Evolutionary conservation across 2,329 filamentous ascomycete species (phyloP).

Genomic region (Trichophyton benhamiae): DNA sequence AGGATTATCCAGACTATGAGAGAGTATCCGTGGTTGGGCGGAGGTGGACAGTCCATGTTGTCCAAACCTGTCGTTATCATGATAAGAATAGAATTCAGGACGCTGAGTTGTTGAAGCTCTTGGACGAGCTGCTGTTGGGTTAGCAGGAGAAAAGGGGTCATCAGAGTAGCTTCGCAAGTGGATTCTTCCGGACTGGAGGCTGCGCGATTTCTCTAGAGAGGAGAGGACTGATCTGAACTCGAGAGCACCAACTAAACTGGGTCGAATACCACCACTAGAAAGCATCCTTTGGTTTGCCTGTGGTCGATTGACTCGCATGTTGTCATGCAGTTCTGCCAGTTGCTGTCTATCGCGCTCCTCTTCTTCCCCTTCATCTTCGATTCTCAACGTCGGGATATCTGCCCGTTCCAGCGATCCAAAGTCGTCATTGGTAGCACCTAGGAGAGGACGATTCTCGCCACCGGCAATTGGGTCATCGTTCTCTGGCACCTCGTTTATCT

Average conservation of each 20-base stretch:
- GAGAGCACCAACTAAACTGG: conserved; percentile 81
- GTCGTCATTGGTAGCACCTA: conserved; percentile 47
- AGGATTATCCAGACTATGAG: background rate
- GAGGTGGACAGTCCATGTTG: background rate
- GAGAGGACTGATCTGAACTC: conserved; percentile 86
- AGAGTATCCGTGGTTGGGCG: background rate
- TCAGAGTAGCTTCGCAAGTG: conserved; percentile 58
- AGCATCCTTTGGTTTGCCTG: conserved; percentile 53
- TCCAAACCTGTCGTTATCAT: background rate
- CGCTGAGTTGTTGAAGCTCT: conserved; percentile 5
- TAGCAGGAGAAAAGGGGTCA: conserved; percentile 35
- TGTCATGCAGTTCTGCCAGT: conserved; percentile 73
- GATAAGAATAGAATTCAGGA: background rate
- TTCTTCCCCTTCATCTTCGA: conserved; percentile 43
- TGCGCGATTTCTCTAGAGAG: conserved; percentile 72
- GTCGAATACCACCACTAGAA: conserved; percentile 72
- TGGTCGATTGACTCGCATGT: conserved; percentile 76
- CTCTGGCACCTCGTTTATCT: conserved; percentile 43
- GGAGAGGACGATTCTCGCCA: conserved; percentile 35
- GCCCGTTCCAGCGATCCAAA: conserved; percentile 49
- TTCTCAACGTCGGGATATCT: conserved; percentile 32
- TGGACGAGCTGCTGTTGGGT: background rate
- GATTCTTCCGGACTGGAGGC: conserved; percentile 58
- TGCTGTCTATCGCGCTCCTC: conserved; percentile 44
- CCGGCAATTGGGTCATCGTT: conserved; percentile 38